Conservation (phyloP, 257 asterid genomes). For the Jaltomata sinuosa region DNA sequence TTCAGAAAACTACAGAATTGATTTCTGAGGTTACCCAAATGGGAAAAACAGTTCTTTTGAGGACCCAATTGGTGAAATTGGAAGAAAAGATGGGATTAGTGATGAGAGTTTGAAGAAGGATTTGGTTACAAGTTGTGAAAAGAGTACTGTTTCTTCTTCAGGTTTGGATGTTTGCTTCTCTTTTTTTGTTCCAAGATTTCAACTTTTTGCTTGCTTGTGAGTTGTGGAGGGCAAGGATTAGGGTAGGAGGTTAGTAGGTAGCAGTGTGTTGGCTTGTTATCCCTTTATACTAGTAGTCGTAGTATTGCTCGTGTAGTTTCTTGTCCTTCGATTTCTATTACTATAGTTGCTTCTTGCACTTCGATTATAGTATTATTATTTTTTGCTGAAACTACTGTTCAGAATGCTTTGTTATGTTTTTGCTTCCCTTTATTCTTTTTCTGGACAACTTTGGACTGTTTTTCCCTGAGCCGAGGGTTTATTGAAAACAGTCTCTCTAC, state of each 20-base stretch:
- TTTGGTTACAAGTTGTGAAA: conserved; percentile 14
- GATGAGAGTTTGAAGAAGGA: too few relatives aligned
- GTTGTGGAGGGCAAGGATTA: neutral
- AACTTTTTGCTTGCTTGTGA: neutral
- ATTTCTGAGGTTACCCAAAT: conserved; percentile 32
- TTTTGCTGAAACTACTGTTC: too few relatives aligned
- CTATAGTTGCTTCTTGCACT: neutral
- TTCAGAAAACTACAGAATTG: conserved; percentile 30
- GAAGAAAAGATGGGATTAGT: conserved; percentile 3
- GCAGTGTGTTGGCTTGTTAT: too few relatives aligned
- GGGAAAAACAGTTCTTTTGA: conserved; percentile 9
- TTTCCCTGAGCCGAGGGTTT: too few relatives aligned
- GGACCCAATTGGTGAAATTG: conserved; percentile 30
- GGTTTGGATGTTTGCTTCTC: conserved; percentile 22
- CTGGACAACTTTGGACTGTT: too few relatives aligned
- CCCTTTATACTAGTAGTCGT: neutral
- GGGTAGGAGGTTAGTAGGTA: neutral
- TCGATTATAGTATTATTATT: neutral
- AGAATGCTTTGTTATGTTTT: neutral
- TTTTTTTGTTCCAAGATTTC: neutral
- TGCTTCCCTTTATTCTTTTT: too few relatives aligned
- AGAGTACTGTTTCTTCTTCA: conserved; percentile 22
- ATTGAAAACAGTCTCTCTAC: too few relatives aligned
- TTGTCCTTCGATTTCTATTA: neutral
- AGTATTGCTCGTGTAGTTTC: too few relatives aligned